Conservation (phyloP, 1,284 basidiomycete species). For the Ustilago bromivora region DNA sequence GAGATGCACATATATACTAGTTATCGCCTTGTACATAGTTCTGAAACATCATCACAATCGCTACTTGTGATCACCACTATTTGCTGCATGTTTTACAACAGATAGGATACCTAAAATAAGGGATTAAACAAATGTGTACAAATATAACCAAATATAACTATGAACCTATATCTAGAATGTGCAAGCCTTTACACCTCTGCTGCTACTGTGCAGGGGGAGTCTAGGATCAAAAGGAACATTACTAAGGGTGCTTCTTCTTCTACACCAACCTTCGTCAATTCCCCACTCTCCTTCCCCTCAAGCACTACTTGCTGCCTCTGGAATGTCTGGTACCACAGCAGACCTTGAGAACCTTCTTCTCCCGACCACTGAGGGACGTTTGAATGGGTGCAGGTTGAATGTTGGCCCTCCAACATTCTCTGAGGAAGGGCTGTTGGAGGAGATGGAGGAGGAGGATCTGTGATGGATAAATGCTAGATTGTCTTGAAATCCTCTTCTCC, state of each 20-base stretch:
- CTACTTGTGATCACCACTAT: too few relatives aligned
- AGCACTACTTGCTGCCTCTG: slow-evolving; percentile 19
- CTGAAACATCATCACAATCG: too few relatives aligned
- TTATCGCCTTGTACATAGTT: too few relatives aligned
- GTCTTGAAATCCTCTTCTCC: slow-evolving; percentile 28
- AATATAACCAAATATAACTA: too few relatives aligned
- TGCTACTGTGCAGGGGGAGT: neutral
- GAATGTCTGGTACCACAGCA: slow-evolving; percentile 18
- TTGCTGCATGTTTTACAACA: too few relatives aligned
- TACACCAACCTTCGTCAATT: slow-evolving; percentile 19
- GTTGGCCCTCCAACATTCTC: neutral
- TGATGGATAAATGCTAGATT: slow-evolving; percentile 25
- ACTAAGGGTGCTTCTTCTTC: slow-evolving; percentile 26
- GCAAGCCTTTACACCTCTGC: neutral
- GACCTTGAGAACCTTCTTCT: slow-evolving; percentile 10
- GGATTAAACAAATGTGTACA: too few relatives aligned
- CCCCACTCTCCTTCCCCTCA: slow-evolving; percentile 8
- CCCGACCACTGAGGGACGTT: neutral
- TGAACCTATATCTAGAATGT: too few relatives aligned
- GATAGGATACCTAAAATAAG: too few relatives aligned
- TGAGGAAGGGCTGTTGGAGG: neutral
- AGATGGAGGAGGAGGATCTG: slow-evolving; percentile 8
- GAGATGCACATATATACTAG: too few relatives aligned
- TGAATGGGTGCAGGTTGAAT: slow-evolving; percentile 29
- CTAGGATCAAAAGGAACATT: neutral